These are phyloP conservation scores for Wickerhamomyces queroliae DNA, from an alignment of 805 yeast genomes.

Conservation along the genomic window DNA sequence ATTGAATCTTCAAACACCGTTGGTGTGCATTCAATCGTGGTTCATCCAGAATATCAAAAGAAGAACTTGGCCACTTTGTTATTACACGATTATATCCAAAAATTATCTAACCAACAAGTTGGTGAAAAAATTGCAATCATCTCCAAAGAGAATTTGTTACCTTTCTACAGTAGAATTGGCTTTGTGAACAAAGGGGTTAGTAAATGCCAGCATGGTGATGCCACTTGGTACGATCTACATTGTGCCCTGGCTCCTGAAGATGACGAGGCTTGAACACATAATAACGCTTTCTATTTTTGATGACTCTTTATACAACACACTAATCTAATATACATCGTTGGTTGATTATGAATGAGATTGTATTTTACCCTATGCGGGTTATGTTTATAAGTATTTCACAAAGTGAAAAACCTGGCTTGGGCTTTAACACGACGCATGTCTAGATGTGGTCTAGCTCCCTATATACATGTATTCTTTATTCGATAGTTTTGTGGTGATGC, in stretches of 20 bases:
- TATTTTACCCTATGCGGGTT: no score
- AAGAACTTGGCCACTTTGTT: constrained; percentile 77
- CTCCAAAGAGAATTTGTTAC: constrained; percentile 61
- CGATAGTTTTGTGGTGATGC: no score
- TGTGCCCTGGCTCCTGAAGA: constrained; percentile 36
- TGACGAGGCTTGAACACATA: constrained; percentile 32
- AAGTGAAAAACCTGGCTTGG: no score
- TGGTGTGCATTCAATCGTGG: constrained; percentile 78
- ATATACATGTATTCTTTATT: no score
- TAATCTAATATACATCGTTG: no score
- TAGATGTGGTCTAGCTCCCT: no score
- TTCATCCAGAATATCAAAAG: constrained; percentile 74
- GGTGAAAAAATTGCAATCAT: constrained; percentile 74
- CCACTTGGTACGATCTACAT: constrained; percentile 54
- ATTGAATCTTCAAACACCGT: constrained; percentile 66
- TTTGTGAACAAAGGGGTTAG: constrained; percentile 68
- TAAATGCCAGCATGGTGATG: constrained; percentile 51
- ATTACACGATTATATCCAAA: constrained; percentile 86
- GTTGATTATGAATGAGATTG: no score
- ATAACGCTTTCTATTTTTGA: no score
- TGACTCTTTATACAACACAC: no score
- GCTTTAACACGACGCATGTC: no score
- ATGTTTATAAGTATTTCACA: no score
- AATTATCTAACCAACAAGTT: constrained; percentile 79
- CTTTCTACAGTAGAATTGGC: constrained; percentile 80